Base-by-base conservation (phyloP, 1,139 yeast species). In the Hyphopichia pseudoburtonii region DNA sequence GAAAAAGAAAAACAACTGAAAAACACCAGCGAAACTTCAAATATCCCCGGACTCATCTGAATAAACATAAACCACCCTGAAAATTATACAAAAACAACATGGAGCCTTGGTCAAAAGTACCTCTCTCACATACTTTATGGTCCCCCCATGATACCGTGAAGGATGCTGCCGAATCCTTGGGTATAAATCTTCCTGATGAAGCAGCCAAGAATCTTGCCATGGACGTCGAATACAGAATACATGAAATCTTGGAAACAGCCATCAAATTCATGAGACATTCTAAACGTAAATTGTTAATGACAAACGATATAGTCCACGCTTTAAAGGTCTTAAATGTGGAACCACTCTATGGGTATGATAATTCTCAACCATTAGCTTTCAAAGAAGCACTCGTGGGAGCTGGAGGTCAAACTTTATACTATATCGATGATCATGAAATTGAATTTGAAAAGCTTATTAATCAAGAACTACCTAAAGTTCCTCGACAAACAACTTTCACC, bases 211-310 rank as follows among this genome's bases (percentile, higher is more conserved):
- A 94, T 45, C 69, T 94, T 43, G 98, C 99, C 5, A 92, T 94
- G 98, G 99, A 94, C 60, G 95, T 92, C 22, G 99, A 94, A 64
- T 94, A 94, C 58, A 77, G 98, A 47, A 88, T 94, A 45, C 94
- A 92, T 58, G 98, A 94, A 63, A 86, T 94, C 32, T 70, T 92
- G 41, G 97, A 92, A 61, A 95, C 94, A 43, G 97, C 98, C 17
- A 80, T 86, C 41, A 94, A 92, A 60, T 90, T 92, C 62, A 94
- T 92, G 94, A 77, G 97, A 51, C 97, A 94, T 59, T 82, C 95
- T 26, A 90, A 90, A 59, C 68, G 97, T 34, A 86, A 86, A 45
- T 76, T 86, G 0, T 66, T 94, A 29, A 82, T 89, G 26, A 87
- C 97, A 0, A 73, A 76, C 33, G 98, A 94, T 60, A 78, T 94